A percentile compares a stretch with the other conserved stretches of the same genome.
These are phyloP conservation scores for Fraxinus anomala DNA, from an alignment of 257 asterid species.

Conservation along the genomic window DNA sequence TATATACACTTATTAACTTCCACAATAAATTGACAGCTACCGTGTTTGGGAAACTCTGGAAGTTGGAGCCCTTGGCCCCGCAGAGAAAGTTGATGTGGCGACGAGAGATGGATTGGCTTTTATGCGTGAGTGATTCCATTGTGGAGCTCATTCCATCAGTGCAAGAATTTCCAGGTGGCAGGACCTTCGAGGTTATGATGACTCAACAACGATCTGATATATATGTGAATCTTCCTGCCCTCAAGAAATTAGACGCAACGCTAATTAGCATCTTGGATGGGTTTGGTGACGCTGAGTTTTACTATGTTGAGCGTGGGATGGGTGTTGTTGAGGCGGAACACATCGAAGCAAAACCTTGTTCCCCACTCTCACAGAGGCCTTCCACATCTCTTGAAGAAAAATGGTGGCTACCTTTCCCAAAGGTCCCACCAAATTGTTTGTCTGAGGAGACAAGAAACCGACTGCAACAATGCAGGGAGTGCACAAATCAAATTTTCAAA, in stretches of 20 bases:
- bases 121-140: constrained; percentile 76
- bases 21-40: constrained; percentile 50
- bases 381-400: constrained; percentile 73
- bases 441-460: constrained; percentile 58
- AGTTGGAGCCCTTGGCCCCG: constrained; percentile 71
- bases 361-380: constrained; percentile 52
- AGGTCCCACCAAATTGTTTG: constrained; percentile 74
- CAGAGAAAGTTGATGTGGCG: constrained; percentile 66
- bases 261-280: constrained; percentile 74
- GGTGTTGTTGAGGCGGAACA: constrained; percentile 53
- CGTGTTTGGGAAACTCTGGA: constrained; percentile 89
- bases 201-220: constrained; percentile 76
- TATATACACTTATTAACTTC: constrained; percentile 5
- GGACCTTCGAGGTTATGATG: constrained; percentile 78
- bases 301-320: constrained; percentile 71
- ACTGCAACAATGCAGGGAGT: constrained; percentile 73
- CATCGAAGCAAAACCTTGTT: constrained; percentile 39
- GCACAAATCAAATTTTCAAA: constrained; percentile 76
- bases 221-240: constrained; percentile 78
- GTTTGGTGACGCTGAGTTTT: constrained; percentile 68
- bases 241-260: constrained; percentile 77
- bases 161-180: constrained; percentile 74
- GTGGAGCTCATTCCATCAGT: constrained; percentile 86
- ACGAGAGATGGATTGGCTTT: constrained; percentile 89
- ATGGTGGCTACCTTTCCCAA: constrained; percentile 94